Evolutionary conservation across 176 grass and related monocot species (phyloP), one percentile per base, ranked within the genome.

Genomic region (Raddia guianensis): DNA sequence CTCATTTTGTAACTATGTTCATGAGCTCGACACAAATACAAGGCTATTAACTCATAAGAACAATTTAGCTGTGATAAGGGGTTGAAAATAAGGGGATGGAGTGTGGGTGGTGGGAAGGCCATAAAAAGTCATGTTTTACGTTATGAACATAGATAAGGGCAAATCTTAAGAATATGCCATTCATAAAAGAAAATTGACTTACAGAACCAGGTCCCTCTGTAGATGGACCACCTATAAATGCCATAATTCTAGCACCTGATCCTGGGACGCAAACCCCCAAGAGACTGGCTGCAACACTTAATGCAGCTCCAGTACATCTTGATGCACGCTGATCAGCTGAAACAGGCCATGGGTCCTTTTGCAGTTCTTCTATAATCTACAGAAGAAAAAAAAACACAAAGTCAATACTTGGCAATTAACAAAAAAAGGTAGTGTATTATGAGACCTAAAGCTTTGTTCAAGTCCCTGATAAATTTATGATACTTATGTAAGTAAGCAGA

Each of bases 231-330:
- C 92, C 90, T 32, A 94, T 76, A 86, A 98, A 97, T 27, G 91
- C 90, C 95, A 98, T 98, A 77, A 98, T 98, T 80, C 95, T 94
- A 84, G 87, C 95, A 87, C 92, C 95, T 83, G 92, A 94, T 78
- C 90, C 92, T 77, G 95, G 95, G 8, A 98, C 87, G 71, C 95
- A 97, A 76, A 97, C 80, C 46, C 94, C 94, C 46, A 98, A 83
- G 64, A 91, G 78, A 70, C 82, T 68, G 74, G 91, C 90, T 51
- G 91, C 94, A 82, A 92, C 88, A 90, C 89, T 94, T 80, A 94
- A 82, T 52, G 91, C 91, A 70, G 77, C 82, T 73, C 95, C 89
- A 49, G 90, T 94, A 80, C 91, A 97, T 89, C 95, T 89, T 60
- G 91, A 92, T 70, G 94, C 77, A 51, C 95, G 89, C 64, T 87